Evolutionary conservation across 495 filamentous ascomycete species (phyloP).

Genomic region (Penicillium bialowiezense): DNA sequence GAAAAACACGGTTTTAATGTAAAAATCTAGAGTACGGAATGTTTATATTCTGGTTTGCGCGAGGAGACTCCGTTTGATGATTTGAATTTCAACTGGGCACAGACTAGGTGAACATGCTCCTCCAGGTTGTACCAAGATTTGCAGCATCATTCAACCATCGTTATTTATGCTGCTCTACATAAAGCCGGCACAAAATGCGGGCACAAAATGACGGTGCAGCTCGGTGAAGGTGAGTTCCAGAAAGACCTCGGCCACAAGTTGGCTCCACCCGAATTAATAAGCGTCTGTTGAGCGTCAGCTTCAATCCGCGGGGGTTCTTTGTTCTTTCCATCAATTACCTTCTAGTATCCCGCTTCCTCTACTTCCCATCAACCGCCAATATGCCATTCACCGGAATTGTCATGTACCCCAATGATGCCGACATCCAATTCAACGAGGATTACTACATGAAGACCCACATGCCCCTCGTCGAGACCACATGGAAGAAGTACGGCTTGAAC

Average conservation of each 20-base stretch:
- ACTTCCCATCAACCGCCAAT: background rate
- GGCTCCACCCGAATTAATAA: no score
- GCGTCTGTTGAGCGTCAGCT: background rate
- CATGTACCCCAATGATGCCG: constrained; percentile 24
- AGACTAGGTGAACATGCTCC: no score
- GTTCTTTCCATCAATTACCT: background rate
- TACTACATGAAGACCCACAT: constrained; percentile 29
- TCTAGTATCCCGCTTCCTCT: no score
- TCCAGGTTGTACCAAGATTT: no score
- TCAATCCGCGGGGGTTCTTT: background rate
- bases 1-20: no score
- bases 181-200: background rate
- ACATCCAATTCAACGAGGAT: constrained; percentile 20
- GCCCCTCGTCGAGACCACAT: constrained; percentile 21
- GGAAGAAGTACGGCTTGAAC: constrained; percentile 18
- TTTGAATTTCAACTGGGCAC: no score
- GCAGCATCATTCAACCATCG: no score
- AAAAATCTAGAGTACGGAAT: no score
- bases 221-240: background rate
- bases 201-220: background rate
- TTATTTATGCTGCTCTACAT: no score
- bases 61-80: no score
- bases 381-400: constrained; percentile 21
- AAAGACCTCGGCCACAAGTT: background rate
- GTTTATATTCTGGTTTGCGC: no score